Base-by-base conservation (phyloP, 805 yeast species). In the Kodamaea hsintzibuensis region DNA sequence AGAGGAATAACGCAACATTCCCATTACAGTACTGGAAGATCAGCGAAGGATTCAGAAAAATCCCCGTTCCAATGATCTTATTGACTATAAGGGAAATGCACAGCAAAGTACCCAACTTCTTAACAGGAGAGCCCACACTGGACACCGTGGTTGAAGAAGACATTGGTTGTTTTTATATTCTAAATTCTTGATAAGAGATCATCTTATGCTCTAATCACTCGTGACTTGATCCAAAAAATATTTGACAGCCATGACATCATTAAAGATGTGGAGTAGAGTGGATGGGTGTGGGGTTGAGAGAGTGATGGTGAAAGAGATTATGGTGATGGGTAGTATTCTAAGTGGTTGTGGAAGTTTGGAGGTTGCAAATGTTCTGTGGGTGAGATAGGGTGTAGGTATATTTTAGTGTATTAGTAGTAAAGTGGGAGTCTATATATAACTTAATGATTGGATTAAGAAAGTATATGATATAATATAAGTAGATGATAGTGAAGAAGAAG, bases 31-130 rank as follows among this genome's bases (percentile, higher is more conserved):
- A 74, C 51, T 68, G 72, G 57, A 72, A 72, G 30, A 74, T 71
- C 45, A 73, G 71, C 8, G 77, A 67, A 1, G 79, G 78, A 18
- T 74, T 73, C 62, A 68, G 68, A 55, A 73, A 74, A 13, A 74
- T 71, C 2, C 79, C 79, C 1, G 79, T 74, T 2, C 79, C 79
- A 10, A 74, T 70, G 72, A 74, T 74, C 57, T 74, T 74, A 61
- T 74, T 74, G 52, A 73, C 72, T 38, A 74, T 73, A 42, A 74
- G 67, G 7, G 77, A 72, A 61, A 73, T 70, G 51, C 78, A 73
- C 55, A 67, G 63, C 10, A 65, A 60, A 25, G 69, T 65, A 49
- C 69, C 69, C 33, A 65, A 52, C 49, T 65, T 65, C 25, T 40
- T 14, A 25, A 17, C 42, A 2, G 42, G 42, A 13, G 42, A n/a